Base-by-base conservation (phyloP, 306 rosid genomes). In the Parietaria judaica region DNA sequence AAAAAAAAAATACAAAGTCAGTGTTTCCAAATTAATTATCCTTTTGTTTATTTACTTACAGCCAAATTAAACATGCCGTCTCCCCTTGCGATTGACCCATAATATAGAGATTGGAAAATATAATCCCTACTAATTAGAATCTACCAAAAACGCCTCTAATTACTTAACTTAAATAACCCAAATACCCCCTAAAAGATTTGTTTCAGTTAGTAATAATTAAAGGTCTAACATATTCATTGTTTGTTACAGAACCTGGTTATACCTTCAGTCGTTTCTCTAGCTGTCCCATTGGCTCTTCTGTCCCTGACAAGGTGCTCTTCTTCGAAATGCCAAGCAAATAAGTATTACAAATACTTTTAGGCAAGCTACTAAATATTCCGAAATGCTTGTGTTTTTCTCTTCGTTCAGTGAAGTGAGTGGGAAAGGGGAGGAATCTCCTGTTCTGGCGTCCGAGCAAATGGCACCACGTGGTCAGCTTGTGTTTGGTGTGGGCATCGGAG, bases 381-480 rank as follows among this genome's bases (percentile, higher is more conserved):
- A 6, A 31, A 34, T 46, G 14, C 55, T 62, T 66, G 6, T 50
- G 63, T 47, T 6, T 17, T 74, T 65, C 46, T 63, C 58, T 63
- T 70, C 72, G 3, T 74, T 56, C 81, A 88, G 98, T 70, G 98
- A 88, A 82, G 98, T 81, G 56, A 84, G 74, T 71, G 95, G 84
- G 36, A 74, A 77, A 76, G 86, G 85, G 55, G 79, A 61, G 45
- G 95, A 82, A 37, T 14, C 84, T 52, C 63, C 88, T 66, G 80
- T 82, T 54, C 66, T 84, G 80, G 82, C 98, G 34, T 81, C 98
- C 4, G 98, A 92, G 65, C 85, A 84, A 84, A 84, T 92, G 82
- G 96, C 96, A 70, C 98, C 98, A 64, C 87, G 95, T 53, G 98
- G 98, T 60, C 66, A 74, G 67, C 98, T 88, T 66, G 98, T 92